Evolutionary conservation across 306 rosid genomes (phyloP).

Genomic region (Dryas alaskensis): DNA sequence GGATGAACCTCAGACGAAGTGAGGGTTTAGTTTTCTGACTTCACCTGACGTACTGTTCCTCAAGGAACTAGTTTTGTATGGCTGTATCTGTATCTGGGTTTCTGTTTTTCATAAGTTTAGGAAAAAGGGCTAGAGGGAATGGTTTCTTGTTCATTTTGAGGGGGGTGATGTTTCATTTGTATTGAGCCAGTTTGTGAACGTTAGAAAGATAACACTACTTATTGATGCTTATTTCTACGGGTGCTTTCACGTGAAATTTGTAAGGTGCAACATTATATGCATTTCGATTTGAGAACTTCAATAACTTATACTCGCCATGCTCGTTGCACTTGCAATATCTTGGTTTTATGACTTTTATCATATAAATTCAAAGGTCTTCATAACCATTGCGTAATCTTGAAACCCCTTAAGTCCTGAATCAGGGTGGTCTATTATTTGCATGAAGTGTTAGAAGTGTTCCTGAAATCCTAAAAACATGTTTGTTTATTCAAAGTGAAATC

Average conservation of each 20-base stretch:
- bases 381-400: background rate
- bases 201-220: conserved; percentile 13
- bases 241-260: background rate
- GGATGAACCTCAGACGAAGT: background rate
- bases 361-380: too few species aligned
- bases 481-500: too few species aligned
- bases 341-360: background rate
- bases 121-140: background rate
- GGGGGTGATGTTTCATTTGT: conserved; percentile 14
- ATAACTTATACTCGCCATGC: background rate
- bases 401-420: background rate
- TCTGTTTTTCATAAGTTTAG: conserved; percentile 14
- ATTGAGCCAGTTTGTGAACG: conserved; percentile 22
- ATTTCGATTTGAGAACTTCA: background rate
- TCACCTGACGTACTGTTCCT: conserved; percentile 12
- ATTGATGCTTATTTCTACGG: background rate
- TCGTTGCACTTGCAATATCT: background rate
- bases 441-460: too few species aligned
- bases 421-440: too few species aligned
- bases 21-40: conserved; percentile 1
- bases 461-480: too few species aligned
- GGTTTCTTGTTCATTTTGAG: conserved; percentile 8
- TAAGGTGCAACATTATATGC: background rate
- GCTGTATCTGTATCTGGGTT: background rate
- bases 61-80: conserved; percentile 35